phyloP scores from a whole-genome alignment of 2,329 filamentous ascomycete species.

The Fusarium tjaetaba region DNA sequence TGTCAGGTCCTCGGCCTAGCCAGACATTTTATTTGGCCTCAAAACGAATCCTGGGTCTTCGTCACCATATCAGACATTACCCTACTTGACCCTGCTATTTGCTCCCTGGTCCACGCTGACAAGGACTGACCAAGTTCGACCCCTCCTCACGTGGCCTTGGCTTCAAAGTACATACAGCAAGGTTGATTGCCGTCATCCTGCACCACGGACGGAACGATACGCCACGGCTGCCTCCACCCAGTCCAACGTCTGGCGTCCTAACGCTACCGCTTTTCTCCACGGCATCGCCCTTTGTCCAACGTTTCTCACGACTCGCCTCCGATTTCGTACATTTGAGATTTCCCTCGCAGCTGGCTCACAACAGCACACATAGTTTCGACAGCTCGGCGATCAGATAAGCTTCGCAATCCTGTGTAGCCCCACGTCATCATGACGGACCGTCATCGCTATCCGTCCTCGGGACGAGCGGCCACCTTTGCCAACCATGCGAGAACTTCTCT shows the following conservation, averaged over 20 bases:
- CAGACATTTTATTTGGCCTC: slow-evolving; percentile 9
- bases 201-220: slow-evolving; percentile 17
- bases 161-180: slow-evolving; percentile 5
- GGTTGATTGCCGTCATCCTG: slow-evolving; percentile 37
- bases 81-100: slow-evolving; percentile 14
- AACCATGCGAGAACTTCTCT: slow-evolving; percentile 65
- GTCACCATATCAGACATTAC: slow-evolving; percentile 3
- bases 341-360: slow-evolving; percentile 4
- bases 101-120: slow-evolving; percentile 31
- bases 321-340: slow-evolving; percentile 3
- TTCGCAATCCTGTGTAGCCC: slow-evolving; percentile 13
- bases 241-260: slow-evolving; percentile 18
- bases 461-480: slow-evolving; percentile 57
- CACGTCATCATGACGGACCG: slow-evolving; percentile 59
- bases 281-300: slow-evolving; percentile 30
- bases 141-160: slow-evolving; percentile 44
- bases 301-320: slow-evolving; percentile 22
- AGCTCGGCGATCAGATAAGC: slow-evolving; percentile 11
- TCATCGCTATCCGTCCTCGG: slow-evolving; percentile 54
- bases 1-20: background rate
- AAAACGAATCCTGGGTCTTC: slow-evolving; percentile 12
- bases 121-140: slow-evolving; percentile 33
- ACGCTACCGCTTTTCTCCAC: slow-evolving; percentile 25
- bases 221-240: slow-evolving; percentile 23
- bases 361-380: slow-evolving; percentile 14